A percentile compares a stretch with the other conserved stretches of the same genome.
Evolutionary conservation across 495 filamentous ascomycete species (phyloP).

Genomic region (Penicillium samsonianum): DNA sequence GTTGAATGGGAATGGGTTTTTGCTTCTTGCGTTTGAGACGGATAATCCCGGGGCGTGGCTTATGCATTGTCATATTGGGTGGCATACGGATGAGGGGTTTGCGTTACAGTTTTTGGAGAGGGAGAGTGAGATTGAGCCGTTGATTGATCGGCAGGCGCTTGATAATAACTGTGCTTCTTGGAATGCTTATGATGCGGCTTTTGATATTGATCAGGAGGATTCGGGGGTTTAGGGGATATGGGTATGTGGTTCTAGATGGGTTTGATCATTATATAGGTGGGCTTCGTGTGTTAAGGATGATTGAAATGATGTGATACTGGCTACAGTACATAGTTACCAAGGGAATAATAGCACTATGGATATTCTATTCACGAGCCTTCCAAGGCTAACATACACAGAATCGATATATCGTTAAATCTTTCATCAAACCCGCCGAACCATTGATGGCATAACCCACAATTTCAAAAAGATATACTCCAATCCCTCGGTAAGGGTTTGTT

Average conservation of each 20-base stretch:
- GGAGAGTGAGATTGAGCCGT: slow-evolving; percentile 37
- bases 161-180: slow-evolving; percentile 11
- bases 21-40: slow-evolving; percentile 56
- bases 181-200: slow-evolving; percentile 8
- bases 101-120: slow-evolving; percentile 46
- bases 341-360: not conserved
- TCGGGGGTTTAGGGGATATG: slow-evolving; percentile 6
- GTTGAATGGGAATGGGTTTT: slow-evolving; percentile 35
- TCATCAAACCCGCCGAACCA: slow-evolving; percentile 22
- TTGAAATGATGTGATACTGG: too few relatives aligned
- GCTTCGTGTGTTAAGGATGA: too few relatives aligned
- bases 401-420: slow-evolving; percentile 3
- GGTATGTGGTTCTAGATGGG: not conserved
- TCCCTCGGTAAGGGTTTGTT: not conserved
- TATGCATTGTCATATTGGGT: slow-evolving; percentile 51
- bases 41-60: slow-evolving; percentile 50
- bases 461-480: not conserved
- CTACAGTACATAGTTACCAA: not conserved
- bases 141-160: slow-evolving; percentile 22
- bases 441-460: not conserved
- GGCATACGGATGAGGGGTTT: slow-evolving; percentile 40
- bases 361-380: slow-evolving; percentile 5
- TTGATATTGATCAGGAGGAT: slow-evolving; percentile 14
- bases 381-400: slow-evolving; percentile 1
- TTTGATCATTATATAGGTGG: not conserved